Evolutionary conservation across 305 asterid species (phyloP), one percentile per base, ranked within the genome.

Genomic region (Ajuga reptans): DNA sequence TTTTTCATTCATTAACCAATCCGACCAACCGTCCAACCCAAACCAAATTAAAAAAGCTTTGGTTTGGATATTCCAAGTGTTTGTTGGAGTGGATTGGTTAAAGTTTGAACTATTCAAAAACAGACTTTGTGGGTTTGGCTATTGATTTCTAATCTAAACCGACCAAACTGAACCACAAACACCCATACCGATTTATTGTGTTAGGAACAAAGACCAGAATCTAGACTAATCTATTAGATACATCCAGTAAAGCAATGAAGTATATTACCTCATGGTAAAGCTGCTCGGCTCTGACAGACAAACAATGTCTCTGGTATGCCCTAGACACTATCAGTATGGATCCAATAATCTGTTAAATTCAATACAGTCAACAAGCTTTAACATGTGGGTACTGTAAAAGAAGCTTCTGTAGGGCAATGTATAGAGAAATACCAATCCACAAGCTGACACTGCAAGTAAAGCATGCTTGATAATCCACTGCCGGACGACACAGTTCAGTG

Each of bases 251-350:
- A 55, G 72, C 17, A 47, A 69, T 50, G 62, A 66, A 63, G 34
- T 21, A 71, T 75, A 84, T 66, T 81, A 87, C 98, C 95, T 86
- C 86, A 67, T 79, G 82, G 78, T 92, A 92, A 64, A 87, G 80
- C 70, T 86, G 81, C 75, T 92, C 98, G 54, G 88, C 95, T 83
- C 92, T 79, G 58, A 79, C 83, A 72, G 88, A 81, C 71, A 92
- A 78, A 70, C 77, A 71, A 77, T 83, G 83, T 64, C 81, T 82
- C 74, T 59, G 67, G 42, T 75, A 79, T 47, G 77, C 79, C 82
- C 76, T 85, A 50, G 64, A 78, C 49, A 86, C 75, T 67, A 81
- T 71, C 65, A 84, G 43, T 72, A 77, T 68, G 85, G 92, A 81
- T 78, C 96, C 96, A 60, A 77, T 49, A 72, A 92, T 83, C 96